phyloP scores from a whole-genome alignment of 768 basidiomycete genomes.

The Arthromyces matolae region DNA sequence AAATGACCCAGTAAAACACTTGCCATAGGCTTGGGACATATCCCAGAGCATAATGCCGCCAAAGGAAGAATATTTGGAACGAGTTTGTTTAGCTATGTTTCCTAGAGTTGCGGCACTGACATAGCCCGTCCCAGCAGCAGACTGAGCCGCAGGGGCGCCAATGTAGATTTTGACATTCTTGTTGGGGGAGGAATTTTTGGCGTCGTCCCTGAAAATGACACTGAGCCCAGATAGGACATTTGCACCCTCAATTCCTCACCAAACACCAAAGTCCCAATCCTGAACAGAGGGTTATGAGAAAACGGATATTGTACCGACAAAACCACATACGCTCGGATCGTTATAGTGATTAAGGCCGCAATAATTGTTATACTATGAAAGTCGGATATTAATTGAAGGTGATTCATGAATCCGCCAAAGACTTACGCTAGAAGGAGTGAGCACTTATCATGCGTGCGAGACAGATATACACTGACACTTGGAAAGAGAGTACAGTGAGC shows the following conservation, averaged over 20 bases:
- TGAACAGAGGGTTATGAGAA: slow-evolving; percentile 19
- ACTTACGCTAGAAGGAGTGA: slow-evolving; percentile 8
- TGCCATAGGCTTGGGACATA: slow-evolving; percentile 43
- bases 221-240: not conserved
- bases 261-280: slow-evolving; percentile 62
- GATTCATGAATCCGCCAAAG: no score
- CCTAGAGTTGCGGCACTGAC: slow-evolving; percentile 44
- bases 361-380: slow-evolving; percentile 30
- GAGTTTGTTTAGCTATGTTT: slow-evolving; percentile 45
- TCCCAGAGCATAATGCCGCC: slow-evolving; percentile 62
- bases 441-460: not conserved
- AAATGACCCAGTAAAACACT: slow-evolving; percentile 28
- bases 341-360: slow-evolving; percentile 47
- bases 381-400: slow-evolving; percentile 1
- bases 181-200: slow-evolving; percentile 53
- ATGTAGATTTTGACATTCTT: slow-evolving; percentile 60
- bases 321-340: slow-evolving; percentile 34
- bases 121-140: slow-evolving; percentile 57
- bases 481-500: not conserved
- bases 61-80: slow-evolving; percentile 56
- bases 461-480: slow-evolving; percentile 6
- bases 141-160: slow-evolving; percentile 54
- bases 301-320: not conserved
- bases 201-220: slow-evolving; percentile 46
- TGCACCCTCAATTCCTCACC: slow-evolving; percentile 34